Percentiles rank a stretch among this genome's conserved stretches.
phyloP scores from a whole-genome alignment of 352 stramenopile genomes.

The Globisporangium spinosum region DNA sequence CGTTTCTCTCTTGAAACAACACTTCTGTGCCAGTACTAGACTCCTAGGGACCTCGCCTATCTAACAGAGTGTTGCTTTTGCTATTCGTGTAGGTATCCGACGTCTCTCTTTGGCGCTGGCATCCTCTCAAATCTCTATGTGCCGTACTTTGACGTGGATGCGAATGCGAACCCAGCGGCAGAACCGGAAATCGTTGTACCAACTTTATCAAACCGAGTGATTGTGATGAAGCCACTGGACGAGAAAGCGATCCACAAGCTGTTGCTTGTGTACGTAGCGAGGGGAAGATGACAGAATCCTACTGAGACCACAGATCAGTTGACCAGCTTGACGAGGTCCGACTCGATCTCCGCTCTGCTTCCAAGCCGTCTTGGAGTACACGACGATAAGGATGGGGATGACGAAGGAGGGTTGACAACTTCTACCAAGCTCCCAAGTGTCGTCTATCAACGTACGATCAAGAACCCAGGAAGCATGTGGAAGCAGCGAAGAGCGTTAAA shows the following conservation, averaged over 20 bases:
- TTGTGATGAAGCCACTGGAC: constrained; percentile 25
- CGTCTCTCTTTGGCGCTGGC: constrained; percentile 23
- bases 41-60: background rate
- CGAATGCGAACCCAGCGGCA: background rate
- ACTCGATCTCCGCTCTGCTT: constrained; percentile 28
- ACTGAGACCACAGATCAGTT: constrained; percentile 1
- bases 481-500: constrained; percentile 4
- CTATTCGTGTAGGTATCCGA: constrained; percentile 28
- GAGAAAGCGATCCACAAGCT: constrained; percentile 31
- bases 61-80: background rate
- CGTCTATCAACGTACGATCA: constrained; percentile 26
- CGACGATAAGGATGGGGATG: background rate
- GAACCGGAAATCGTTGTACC: constrained; percentile 8
- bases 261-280: constrained; percentile 31
- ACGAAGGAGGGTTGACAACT: background rate
- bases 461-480: constrained; percentile 25
- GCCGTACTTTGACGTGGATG: constrained; percentile 10
- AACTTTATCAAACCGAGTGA: background rate
- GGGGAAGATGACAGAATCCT: constrained; percentile 13
- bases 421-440: background rate
- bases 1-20: background rate
- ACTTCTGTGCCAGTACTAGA: background rate
- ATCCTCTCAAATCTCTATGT: constrained; percentile 34
- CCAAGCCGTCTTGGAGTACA: constrained; percentile 3
- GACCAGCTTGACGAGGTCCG: constrained; percentile 30